Percentiles rank a stretch among this genome's conserved stretches.
These are phyloP conservation scores for Penicillium macrosclerotiorum DNA, from an alignment of 495 filamentous ascomycete genomes.

Conservation along the genomic window DNA sequence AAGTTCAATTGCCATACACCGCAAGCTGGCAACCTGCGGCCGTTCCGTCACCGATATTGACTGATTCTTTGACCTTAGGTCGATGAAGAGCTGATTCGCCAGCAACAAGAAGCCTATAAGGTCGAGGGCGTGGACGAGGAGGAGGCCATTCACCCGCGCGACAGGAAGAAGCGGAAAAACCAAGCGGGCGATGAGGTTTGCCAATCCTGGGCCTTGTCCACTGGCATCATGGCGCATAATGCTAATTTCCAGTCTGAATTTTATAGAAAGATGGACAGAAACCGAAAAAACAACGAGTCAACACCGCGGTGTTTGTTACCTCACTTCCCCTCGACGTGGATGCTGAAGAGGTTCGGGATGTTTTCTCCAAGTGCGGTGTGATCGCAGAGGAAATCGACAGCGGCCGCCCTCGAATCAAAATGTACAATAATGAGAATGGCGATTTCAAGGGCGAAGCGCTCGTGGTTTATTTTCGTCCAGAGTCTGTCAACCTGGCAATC, in stretches of 20 bases:
- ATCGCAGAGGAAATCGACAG: conserved; percentile 92
- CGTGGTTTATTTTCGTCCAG: conserved; percentile 89
- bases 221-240: neutral
- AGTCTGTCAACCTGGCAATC: conserved; percentile 85
- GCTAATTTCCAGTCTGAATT: neutral
- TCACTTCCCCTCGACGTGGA: conserved; percentile 76
- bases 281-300: conserved; percentile 64
- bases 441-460: conserved; percentile 91
- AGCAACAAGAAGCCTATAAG: conserved; percentile 75
- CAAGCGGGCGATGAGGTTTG: conserved; percentile 51
- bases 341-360: conserved; percentile 72
- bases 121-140: conserved; percentile 65
- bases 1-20: no score
- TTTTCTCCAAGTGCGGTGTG: conserved; percentile 86
- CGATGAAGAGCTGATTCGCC: conserved; percentile 75
- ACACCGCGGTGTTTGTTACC: conserved; percentile 89
- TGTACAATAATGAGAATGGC: conserved; percentile 81
- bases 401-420: conserved; percentile 82
- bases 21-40: no score
- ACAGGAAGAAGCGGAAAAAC: conserved; percentile 71
- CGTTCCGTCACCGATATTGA: conserved; percentile 1
- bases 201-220: conserved; percentile 34
- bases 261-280: conserved; percentile 47
- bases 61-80: conserved; percentile 41
- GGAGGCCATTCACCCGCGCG: conserved; percentile 52